Evolutionary conservation across 805 yeast genomes (phyloP).

Genomic region (Barnettozyma botsteinii): DNA sequence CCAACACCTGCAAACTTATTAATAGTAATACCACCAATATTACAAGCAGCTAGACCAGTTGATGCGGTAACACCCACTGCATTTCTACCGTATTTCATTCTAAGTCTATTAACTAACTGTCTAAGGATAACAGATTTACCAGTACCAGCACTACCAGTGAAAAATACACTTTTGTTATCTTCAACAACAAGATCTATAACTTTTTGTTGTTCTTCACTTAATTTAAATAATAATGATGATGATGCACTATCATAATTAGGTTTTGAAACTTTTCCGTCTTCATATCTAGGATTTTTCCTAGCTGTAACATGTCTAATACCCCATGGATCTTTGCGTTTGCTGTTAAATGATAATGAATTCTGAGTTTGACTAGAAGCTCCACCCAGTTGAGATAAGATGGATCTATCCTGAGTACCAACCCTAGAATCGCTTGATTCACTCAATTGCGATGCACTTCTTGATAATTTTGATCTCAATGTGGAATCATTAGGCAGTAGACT

Average conservation of each 20-base stretch:
- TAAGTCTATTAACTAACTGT: slow-evolving; percentile 54
- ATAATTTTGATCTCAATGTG: background rate
- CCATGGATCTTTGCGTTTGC: slow-evolving; percentile 5
- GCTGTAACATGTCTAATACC: background rate
- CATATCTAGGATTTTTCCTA: slow-evolving; percentile 12
- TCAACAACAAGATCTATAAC: slow-evolving; percentile 49
- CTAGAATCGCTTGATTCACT: background rate
- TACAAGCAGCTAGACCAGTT: slow-evolving; percentile 93
- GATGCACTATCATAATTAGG: background rate
- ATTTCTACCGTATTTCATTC: slow-evolving; percentile 35
- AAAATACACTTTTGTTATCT: slow-evolving; percentile 52
- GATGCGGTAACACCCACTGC: slow-evolving; percentile 88
- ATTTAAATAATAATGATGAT: slow-evolving; percentile 13
- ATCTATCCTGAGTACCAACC: background rate
- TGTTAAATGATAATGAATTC: background rate
- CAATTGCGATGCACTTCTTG: background rate
- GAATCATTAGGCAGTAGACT: background rate
- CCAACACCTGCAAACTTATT: slow-evolving; percentile 88
- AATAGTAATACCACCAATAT: slow-evolving; percentile 85
- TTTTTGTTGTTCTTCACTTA: slow-evolving; percentile 43
- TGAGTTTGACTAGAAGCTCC: background rate
- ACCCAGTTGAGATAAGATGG: background rate
- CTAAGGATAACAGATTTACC: slow-evolving; percentile 72
- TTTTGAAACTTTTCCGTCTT: background rate
- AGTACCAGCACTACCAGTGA: slow-evolving; percentile 85